phyloP scores from a whole-genome alignment of 176 grass and related monocot genomes.

The Aegilops umbellulata region DNA sequence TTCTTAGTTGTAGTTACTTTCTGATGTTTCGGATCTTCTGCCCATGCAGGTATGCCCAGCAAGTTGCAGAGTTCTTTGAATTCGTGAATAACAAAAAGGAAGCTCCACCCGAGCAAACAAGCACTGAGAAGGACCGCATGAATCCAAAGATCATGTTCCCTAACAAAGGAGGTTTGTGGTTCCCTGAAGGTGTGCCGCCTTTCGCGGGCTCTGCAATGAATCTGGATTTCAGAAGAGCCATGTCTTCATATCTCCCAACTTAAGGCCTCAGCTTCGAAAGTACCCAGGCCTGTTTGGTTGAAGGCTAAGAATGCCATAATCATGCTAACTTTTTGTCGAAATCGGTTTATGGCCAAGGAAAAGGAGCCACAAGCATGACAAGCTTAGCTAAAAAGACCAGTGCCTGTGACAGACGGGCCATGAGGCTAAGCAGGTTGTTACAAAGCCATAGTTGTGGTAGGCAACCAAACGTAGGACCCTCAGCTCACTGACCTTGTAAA shows the following conservation, averaged over 20 bases:
- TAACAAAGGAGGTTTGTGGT: conserved; percentile 47
- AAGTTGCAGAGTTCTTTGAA: conserved; percentile 96
- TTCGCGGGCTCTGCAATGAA: conserved; percentile 36
- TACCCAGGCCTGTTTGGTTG: neutral
- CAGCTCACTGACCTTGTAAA: conserved; percentile 39
- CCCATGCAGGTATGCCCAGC: conserved; percentile 64
- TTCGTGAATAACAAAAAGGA: conserved; percentile 97
- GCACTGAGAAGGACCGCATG: conserved; percentile 17
- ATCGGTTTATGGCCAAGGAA: neutral
- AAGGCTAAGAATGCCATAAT: neutral
- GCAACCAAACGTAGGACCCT: neutral
- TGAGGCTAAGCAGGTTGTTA: neutral
- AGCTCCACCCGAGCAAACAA: conserved; percentile 42
- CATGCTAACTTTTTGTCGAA: neutral
- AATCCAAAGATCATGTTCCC: conserved; percentile 61
- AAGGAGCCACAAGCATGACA: neutral
- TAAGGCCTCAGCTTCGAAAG: conserved; percentile 35
- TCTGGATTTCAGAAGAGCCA: conserved; percentile 63
- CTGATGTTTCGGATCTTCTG: neutral
- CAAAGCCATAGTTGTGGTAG: neutral
- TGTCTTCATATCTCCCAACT: conserved; percentile 66
- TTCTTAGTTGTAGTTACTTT: too few species aligned
- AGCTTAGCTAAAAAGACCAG: neutral
- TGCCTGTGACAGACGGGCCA: neutral
- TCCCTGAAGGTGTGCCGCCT: conserved; percentile 44